These are phyloP conservation scores for Penicillium brevicompactum DNA, from an alignment of 2,329 filamentous ascomycete genomes.

Conservation along the genomic window DNA sequence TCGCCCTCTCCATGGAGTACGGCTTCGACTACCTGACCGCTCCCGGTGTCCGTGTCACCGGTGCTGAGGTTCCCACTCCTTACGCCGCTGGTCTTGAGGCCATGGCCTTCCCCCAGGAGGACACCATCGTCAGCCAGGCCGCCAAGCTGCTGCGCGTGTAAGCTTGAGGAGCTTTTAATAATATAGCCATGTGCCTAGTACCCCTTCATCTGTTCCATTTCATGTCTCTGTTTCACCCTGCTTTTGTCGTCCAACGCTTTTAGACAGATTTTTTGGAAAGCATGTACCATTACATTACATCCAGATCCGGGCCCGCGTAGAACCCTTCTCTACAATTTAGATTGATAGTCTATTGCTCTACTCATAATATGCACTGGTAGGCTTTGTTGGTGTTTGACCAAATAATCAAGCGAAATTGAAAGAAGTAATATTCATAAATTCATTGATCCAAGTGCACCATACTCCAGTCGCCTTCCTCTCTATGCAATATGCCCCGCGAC, in stretches of 20 bases:
- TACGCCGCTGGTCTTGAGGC: slow-evolving; percentile 92
- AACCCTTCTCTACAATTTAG: slow-evolving; percentile 12
- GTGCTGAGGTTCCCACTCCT: slow-evolving; percentile 91
- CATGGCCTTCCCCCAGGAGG: slow-evolving; percentile 90
- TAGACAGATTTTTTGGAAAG: slow-evolving; percentile 28
- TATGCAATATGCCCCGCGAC: not conserved
- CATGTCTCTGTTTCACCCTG: slow-evolving; percentile 27
- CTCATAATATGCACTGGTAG: not conserved
- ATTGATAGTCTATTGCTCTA: slow-evolving; percentile 4
- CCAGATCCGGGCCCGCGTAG: slow-evolving; percentile 18
- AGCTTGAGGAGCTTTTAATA: slow-evolving; percentile 31
- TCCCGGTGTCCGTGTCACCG: slow-evolving; percentile 89
- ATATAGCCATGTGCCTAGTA: slow-evolving; percentile 40
- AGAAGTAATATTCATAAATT: slow-evolving; percentile 5
- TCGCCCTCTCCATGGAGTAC: slow-evolving; percentile 95
- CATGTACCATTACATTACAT: slow-evolving; percentile 31
- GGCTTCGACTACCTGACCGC: slow-evolving; percentile 96
- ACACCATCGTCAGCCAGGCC: slow-evolving; percentile 82
- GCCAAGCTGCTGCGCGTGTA: slow-evolving; percentile 86
- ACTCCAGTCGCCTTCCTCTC: not conserved
- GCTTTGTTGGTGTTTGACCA: not conserved
- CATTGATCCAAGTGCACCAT: not conserved
- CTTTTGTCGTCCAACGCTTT: slow-evolving; percentile 20
- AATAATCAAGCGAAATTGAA: not conserved
- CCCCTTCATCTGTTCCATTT: slow-evolving; percentile 29